phyloP scores from a whole-genome alignment of 2,329 filamentous ascomycete genomes.

The Colletotrichum trifolii region DNA sequence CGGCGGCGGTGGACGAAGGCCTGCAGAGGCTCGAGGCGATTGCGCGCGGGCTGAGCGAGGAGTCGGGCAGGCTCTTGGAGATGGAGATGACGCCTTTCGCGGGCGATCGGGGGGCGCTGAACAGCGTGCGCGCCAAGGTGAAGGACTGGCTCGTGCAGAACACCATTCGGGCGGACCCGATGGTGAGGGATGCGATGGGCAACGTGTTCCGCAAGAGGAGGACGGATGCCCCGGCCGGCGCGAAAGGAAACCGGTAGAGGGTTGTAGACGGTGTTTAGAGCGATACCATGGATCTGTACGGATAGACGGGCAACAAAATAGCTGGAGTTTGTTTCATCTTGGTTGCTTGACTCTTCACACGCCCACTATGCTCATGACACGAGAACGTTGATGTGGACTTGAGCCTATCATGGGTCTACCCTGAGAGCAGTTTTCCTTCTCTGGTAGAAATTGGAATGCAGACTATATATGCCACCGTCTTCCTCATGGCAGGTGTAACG shows the following conservation, averaged over 20 bases:
- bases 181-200: constrained; percentile 84
- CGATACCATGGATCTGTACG: neutral
- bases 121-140: constrained; percentile 76
- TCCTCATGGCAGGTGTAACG: too few species aligned
- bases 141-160: constrained; percentile 91
- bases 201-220: constrained; percentile 72
- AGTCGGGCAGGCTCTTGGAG: constrained; percentile 76
- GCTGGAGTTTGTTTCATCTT: neutral
- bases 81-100: constrained; percentile 85
- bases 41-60: constrained; percentile 71
- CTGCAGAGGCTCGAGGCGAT: constrained; percentile 74
- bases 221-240: constrained; percentile 70
- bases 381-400: neutral
- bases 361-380: neutral
- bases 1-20: constrained; percentile 50
- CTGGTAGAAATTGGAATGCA: too few species aligned
- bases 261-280: neutral
- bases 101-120: constrained; percentile 73
- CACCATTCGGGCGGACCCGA: constrained; percentile 80
- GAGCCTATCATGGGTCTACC: too few species aligned
- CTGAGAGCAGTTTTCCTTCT: too few species aligned
- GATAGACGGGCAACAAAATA: neutral
- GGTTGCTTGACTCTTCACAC: too few species aligned
- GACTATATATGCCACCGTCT: too few species aligned
- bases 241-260: constrained; percentile 60